Conservation (phyloP, 495 filamentous ascomycete genomes). For the Hypoxylon trugodes region DNA sequence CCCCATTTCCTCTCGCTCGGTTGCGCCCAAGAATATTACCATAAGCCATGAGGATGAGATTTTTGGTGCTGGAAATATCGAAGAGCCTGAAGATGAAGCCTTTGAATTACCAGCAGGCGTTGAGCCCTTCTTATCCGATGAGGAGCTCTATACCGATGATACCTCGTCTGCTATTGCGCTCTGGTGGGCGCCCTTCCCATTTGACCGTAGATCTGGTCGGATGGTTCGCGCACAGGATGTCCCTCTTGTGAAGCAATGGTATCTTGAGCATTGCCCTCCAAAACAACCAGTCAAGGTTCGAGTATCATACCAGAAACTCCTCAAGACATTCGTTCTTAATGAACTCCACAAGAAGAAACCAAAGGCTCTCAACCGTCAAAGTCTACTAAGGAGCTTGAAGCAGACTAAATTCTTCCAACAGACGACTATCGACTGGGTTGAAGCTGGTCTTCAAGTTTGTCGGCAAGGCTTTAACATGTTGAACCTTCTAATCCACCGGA, state of each 20-base stretch:
- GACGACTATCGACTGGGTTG: slow-evolving; percentile 99
- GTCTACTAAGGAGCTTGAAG: slow-evolving; percentile 86
- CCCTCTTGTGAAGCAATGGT: slow-evolving; percentile 97
- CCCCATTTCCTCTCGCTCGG: slow-evolving; percentile 93
- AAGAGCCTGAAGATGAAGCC: slow-evolving; percentile 77
- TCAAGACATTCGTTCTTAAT: slow-evolving; percentile 97
- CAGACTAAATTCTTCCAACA: slow-evolving; percentile 99
- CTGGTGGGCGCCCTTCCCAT: slow-evolving; percentile 99
- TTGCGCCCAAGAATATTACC: slow-evolving; percentile 93
- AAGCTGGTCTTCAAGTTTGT: slow-evolving; percentile 97
- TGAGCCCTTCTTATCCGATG: slow-evolving; percentile 88
- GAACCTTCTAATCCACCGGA: slow-evolving; percentile 96
- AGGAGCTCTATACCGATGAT: slow-evolving; percentile 88
- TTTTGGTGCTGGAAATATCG: slow-evolving; percentile 84
- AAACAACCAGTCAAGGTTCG: slow-evolving; percentile 94
- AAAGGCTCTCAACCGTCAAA: slow-evolving; percentile 95
- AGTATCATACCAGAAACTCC: slow-evolving; percentile 98
- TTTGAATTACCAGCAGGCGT: slow-evolving; percentile 84
- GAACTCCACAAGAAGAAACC: slow-evolving; percentile 93
- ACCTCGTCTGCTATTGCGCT: slow-evolving; percentile 92
- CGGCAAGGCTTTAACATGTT: slow-evolving; percentile 99
- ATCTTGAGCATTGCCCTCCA: slow-evolving; percentile 91
- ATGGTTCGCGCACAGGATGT: slow-evolving; percentile 99
- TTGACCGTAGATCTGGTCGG: slow-evolving; percentile 93
- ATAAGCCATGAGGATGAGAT: slow-evolving; percentile 95